phyloP scores from a whole-genome alignment of 768 basidiomycete species.

The Tulasnella sp. region DNA sequence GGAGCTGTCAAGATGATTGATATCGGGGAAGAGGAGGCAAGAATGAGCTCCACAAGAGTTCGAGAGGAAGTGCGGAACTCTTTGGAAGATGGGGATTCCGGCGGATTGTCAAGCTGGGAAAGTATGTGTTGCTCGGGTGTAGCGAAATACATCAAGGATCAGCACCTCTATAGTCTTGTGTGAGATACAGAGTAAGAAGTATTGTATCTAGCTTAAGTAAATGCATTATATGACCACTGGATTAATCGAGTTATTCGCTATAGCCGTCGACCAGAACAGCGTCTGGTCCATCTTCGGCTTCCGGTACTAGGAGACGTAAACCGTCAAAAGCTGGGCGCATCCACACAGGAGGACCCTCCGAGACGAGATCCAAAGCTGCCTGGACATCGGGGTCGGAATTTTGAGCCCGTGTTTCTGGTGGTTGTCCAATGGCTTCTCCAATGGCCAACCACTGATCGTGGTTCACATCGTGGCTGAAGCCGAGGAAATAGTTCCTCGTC shows the following conservation, averaged over 20 bases:
- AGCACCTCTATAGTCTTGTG: conserved; percentile 38
- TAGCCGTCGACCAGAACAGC: conserved; percentile 49
- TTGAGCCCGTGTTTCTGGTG: conserved; percentile 26
- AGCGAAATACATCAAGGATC: conserved; percentile 44
- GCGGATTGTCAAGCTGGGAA: conserved; percentile 37
- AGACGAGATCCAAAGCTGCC: conserved; percentile 41
- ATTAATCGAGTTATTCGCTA: conserved; percentile 10
- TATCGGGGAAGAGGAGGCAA: conserved; percentile 48
- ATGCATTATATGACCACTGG: background rate
- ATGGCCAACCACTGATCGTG: conserved; percentile 73
- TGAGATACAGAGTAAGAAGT: background rate
- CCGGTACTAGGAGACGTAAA: conserved; percentile 45
- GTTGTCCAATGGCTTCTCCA: conserved; percentile 39
- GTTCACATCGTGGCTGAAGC: conserved; percentile 66
- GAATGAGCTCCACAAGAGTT: conserved; percentile 63
- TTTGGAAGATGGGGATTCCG: background rate
- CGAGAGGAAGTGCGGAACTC: conserved; percentile 37
- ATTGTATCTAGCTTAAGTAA: background rate
- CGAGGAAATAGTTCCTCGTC: conserved; percentile 58
- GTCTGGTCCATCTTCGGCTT: conserved; percentile 28
- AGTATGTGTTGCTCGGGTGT: conserved; percentile 41
- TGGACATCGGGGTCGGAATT: conserved; percentile 26
- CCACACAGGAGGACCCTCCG: conserved; percentile 45
- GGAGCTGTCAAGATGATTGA: conserved; percentile 53
- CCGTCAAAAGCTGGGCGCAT: conserved; percentile 72